phyloP scores from a whole-genome alignment of 2,329 filamentous ascomycete genomes.

The Beauveria asiatica region DNA sequence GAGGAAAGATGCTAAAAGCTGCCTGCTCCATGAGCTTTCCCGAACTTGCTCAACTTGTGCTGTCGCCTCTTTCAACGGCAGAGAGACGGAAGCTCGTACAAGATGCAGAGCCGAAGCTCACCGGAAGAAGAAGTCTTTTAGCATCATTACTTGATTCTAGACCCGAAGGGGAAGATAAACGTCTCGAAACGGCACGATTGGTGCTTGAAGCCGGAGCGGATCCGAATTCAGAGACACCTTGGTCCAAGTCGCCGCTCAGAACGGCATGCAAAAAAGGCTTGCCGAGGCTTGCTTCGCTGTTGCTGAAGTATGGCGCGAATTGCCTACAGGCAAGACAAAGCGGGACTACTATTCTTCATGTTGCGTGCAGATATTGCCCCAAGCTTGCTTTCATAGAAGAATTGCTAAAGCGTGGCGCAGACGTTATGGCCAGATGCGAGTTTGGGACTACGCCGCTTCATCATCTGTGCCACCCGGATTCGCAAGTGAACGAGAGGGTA shows the following conservation, averaged over 20 bases:
- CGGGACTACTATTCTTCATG: background rate
- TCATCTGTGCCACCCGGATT: background rate
- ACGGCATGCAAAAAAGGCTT: background rate
- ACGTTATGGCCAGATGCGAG: background rate
- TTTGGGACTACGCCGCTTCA: background rate
- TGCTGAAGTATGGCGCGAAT: background rate
- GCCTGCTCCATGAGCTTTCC: background rate
- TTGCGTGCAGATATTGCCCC: background rate
- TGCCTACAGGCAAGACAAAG: background rate
- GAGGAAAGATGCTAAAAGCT: background rate
- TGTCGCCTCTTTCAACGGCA: background rate
- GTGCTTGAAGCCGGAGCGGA: background rate
- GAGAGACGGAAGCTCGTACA: background rate
- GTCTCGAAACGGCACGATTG: background rate
- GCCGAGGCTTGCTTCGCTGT: background rate
- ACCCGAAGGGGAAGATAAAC: background rate
- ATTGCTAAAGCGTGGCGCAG: background rate
- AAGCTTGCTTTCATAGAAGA: background rate
- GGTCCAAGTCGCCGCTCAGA: background rate
- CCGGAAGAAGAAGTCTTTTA: background rate
- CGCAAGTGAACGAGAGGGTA: rapidly evolving
- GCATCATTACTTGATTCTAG: background rate
- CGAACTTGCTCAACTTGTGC: background rate
- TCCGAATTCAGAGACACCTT: background rate
- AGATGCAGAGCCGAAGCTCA: background rate